Base-by-base conservation (phyloP, 2,329 filamentous ascomycete genomes). In the Leptographium lundbergii region DNA sequence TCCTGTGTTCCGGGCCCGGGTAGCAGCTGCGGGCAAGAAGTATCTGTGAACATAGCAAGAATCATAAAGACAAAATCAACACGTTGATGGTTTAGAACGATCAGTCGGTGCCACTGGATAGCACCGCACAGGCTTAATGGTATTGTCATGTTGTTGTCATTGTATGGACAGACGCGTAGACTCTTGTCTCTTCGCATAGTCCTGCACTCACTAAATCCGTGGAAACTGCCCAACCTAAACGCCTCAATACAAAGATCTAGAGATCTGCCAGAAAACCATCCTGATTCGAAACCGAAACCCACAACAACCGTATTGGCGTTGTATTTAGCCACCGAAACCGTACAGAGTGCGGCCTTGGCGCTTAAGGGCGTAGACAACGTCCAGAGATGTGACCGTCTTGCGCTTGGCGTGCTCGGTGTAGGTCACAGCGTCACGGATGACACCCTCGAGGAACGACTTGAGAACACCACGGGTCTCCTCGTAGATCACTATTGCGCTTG, bases 1-100 rank as follows among this genome's bases (percentile, higher is more conserved):
- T 72, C 88, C 90, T 0, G 81, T 96, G 1, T 99, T 99, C 71
- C 81, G 89, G 65, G 77, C 82, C 59, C 82, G 88, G 67, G 91
- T 99, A 24, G 85, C 84, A 1, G 89, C 89, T 2, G 92, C 92
- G 0, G 94, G 91, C 65, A 90, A 89, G 74, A 99, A 97, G 73
- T 96, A 94, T 74, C 72, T 96, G 60, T 96, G 62, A 14, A 17
- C 42, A 45, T 45, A 52, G 22, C 4, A 48, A 11, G 13, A 36
- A 4, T 2, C n/a, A 54, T n/a, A 22, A 27, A 24, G n/a, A 24
- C n/a, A 24, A 34, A 14, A 11, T 45, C 32, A 27, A 29, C 48
- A 45, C 36, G 9, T 27, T 50, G 6, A 51, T 32, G 4, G 22
- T 4, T 3, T 54, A 39, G 17, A 2, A 24, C 1, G 14, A 32